phyloP scores from a whole-genome alignment of 2,329 filamentous ascomycete genomes.

The Huntiella decipiens region DNA sequence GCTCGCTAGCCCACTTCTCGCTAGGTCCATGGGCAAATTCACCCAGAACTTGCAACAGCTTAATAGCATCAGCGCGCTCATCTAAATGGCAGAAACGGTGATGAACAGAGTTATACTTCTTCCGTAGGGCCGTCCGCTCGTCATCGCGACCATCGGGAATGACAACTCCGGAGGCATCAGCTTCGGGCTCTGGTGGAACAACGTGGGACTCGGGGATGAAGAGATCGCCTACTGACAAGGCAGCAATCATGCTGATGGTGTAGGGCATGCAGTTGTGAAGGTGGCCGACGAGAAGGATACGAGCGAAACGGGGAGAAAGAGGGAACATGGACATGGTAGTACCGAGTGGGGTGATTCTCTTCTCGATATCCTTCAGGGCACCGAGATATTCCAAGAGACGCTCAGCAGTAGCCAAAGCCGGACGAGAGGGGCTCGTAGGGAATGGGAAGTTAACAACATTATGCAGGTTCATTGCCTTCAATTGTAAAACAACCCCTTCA shows the following conservation, averaged over 20 bases:
- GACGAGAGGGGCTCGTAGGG: slow-evolving; percentile 67
- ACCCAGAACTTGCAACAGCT: slow-evolving; percentile 72
- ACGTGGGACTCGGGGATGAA: slow-evolving; percentile 70
- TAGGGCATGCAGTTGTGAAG: slow-evolving; percentile 67
- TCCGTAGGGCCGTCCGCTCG: slow-evolving; percentile 42
- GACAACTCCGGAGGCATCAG: slow-evolving; percentile 27
- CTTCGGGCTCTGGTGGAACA: slow-evolving; percentile 34
- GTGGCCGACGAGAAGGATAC: slow-evolving; percentile 78
- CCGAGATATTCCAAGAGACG: slow-evolving; percentile 71
- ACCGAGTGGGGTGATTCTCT: slow-evolving; percentile 57
- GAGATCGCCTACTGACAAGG: slow-evolving; percentile 70
- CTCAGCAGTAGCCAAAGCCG: slow-evolving; percentile 65
- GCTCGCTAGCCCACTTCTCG: slow-evolving; percentile 58
- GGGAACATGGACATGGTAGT: slow-evolving; percentile 75
- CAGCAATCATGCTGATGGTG: slow-evolving; percentile 73
- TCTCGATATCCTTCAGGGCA: slow-evolving; percentile 49
- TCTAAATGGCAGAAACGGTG: slow-evolving; percentile 65
- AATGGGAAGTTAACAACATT: slow-evolving; percentile 91
- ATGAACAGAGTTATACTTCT: slow-evolving; percentile 50
- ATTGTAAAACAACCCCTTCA: slow-evolving; percentile 76
- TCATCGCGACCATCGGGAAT: slow-evolving; percentile 56
- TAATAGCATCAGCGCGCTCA: slow-evolving; percentile 70
- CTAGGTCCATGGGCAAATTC: slow-evolving; percentile 61
- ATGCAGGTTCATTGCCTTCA: slow-evolving; percentile 86
- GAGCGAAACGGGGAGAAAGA: slow-evolving; percentile 72